Percentiles rank a stretch among this genome's conserved stretches.
These are phyloP conservation scores for Sarocladiaceae sp. DNA, from an alignment of 2,329 filamentous ascomycete genomes.

Conservation along the genomic window DNA sequence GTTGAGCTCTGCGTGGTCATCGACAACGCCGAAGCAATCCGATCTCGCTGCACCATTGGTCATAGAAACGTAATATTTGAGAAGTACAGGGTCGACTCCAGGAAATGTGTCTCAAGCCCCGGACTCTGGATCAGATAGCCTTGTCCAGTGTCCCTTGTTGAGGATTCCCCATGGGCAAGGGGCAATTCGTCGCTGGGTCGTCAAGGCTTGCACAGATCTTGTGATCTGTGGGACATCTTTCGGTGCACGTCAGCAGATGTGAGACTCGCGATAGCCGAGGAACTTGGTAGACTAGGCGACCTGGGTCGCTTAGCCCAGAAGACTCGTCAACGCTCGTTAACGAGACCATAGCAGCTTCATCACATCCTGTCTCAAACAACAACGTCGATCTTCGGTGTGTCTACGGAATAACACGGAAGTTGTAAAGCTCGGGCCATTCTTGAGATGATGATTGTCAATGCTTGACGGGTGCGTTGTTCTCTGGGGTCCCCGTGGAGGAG, in stretches of 20 bases:
- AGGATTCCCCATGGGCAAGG: constrained; percentile 4
- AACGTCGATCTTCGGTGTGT: background rate
- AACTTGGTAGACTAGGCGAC: too few species aligned
- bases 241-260: too few species aligned
- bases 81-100: constrained; percentile 1
- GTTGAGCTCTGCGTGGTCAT: background rate
- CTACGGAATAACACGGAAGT: constrained; percentile 5
- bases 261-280: too few species aligned
- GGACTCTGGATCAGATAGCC: background rate
- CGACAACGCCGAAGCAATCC: background rate
- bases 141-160: background rate
- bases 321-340: too few species aligned
- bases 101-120: background rate
- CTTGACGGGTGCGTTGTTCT: too few species aligned
- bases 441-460: background rate
- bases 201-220: background rate
- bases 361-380: too few species aligned
- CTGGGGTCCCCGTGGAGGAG: background rate
- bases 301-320: too few species aligned
- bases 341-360: too few species aligned
- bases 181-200: background rate
- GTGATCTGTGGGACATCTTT: background rate
- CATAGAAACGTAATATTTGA: constrained; percentile 3
- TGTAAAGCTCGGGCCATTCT: background rate
- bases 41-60: background rate